Evolutionary conservation across 2,329 filamentous ascomycete species (phyloP).

Genomic region (Rhexocercosporidium sp.): DNA sequence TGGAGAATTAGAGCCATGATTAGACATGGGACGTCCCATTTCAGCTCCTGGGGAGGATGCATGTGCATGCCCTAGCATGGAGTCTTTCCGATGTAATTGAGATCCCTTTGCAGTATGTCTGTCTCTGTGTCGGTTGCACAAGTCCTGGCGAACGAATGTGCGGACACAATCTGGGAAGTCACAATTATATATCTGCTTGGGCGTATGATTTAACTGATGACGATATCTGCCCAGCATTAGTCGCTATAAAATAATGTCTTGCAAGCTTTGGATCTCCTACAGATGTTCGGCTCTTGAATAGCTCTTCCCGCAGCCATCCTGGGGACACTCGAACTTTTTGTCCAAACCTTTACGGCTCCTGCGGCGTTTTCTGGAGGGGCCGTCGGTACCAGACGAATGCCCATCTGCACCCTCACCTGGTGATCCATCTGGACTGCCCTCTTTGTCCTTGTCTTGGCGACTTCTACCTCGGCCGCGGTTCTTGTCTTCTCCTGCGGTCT

Average conservation of each 20-base stretch:
- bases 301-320: slow-evolving; percentile 89
- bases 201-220: slow-evolving; percentile 94
- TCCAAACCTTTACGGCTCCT: slow-evolving; percentile 79
- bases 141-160: slow-evolving; percentile 90
- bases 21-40: slow-evolving; percentile 30
- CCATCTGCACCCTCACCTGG: slow-evolving; percentile 36
- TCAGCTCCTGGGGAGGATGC: slow-evolving; percentile 43
- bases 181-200: slow-evolving; percentile 94
- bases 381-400: slow-evolving; percentile 42
- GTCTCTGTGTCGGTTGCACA: slow-evolving; percentile 85
- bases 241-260: background rate
- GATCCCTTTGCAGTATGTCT: slow-evolving; percentile 81
- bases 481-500: slow-evolving; percentile 37
- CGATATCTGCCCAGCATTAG: slow-evolving; percentile 62
- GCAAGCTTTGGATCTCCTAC: slow-evolving; percentile 54
- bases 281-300: slow-evolving; percentile 97
- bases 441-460: slow-evolving; percentile 36
- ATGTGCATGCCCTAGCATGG: slow-evolving; percentile 57
- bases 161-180: slow-evolving; percentile 90
- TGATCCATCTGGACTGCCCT: slow-evolving; percentile 34
- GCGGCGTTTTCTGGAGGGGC: slow-evolving; percentile 58
- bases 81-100: slow-evolving; percentile 76
- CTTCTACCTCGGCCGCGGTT: slow-evolving; percentile 40
- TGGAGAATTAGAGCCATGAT: slow-evolving; percentile 39
- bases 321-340: slow-evolving; percentile 83